These are phyloP conservation scores for Ogataea dorogensis DNA, from an alignment of 805 yeast genomes.

Conservation along the genomic window DNA sequence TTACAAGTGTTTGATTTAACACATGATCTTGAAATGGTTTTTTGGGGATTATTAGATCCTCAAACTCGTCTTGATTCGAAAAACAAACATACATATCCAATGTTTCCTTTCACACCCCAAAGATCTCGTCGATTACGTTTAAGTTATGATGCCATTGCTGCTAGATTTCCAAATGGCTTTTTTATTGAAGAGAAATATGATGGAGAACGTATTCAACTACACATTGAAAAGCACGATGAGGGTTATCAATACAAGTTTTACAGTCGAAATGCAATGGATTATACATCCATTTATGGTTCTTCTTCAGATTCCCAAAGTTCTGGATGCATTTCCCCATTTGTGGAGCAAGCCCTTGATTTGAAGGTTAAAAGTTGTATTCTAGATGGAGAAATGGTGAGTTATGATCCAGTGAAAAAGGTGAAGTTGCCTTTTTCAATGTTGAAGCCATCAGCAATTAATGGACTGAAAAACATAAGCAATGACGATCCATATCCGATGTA, in stretches of 20 bases:
- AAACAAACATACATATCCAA: conserved; percentile 42
- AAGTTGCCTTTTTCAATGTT: conserved; percentile 81
- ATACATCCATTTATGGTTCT: conserved; percentile 64
- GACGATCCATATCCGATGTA: conserved; percentile 47
- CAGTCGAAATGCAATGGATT: conserved; percentile 72
- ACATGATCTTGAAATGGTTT: conserved; percentile 58
- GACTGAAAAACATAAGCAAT: conserved; percentile 29
- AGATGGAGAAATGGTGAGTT: conserved; percentile 95
- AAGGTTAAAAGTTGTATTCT: conserved; percentile 43
- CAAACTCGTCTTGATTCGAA: conserved; percentile 38
- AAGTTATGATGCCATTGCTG: conserved; percentile 50
- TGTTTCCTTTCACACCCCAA: conserved; percentile 73
- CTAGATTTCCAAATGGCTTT: conserved; percentile 44
- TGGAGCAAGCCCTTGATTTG: conserved; percentile 32
- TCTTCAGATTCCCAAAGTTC: conserved; percentile 17
- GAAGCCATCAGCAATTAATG: conserved; percentile 64
- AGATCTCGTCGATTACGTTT: conserved; percentile 56
- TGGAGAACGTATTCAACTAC: conserved; percentile 86
- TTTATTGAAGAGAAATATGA: conserved; percentile 88
- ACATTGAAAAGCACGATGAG: conserved; percentile 47
- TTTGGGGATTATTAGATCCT: conserved; percentile 56
- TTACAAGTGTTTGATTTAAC: conserved; percentile 61
- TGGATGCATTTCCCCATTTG: conserved; percentile 34
- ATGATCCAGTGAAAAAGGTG: conserved; percentile 55
- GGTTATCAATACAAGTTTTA: conserved; percentile 43